These are phyloP conservation scores for Parvularia atlantis DNA, from an alignment of 78 protist genomes.

Conservation along the genomic window DNA sequence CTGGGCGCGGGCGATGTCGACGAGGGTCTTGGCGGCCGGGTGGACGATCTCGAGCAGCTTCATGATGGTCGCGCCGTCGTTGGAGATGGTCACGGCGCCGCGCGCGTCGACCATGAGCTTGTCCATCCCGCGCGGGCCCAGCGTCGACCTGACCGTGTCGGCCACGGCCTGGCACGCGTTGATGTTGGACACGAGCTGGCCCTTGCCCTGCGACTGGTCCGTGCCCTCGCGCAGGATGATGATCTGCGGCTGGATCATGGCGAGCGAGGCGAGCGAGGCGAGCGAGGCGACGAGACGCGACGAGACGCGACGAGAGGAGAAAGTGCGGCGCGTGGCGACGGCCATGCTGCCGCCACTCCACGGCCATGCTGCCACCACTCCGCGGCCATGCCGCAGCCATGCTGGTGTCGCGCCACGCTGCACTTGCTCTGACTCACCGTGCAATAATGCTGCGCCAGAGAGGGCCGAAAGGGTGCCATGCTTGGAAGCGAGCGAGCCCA, in stretches of 20 bases:
- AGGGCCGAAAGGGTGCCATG: no score
- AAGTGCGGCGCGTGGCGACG: no score
- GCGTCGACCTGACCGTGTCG: conserved; percentile 67
- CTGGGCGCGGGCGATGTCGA: conserved; percentile 96
- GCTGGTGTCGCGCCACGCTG: no score
- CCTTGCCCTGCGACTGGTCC: conserved; percentile 96
- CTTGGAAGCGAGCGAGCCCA: no score
- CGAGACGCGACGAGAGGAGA: no score
- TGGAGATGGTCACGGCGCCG: conserved; percentile 80
- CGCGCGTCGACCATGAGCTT: conserved; percentile 63
- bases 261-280: no score
- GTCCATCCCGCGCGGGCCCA: conserved; percentile 91
- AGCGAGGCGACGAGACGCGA: no score
- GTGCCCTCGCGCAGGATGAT: conserved; percentile 97
- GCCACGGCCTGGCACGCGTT: conserved; percentile 83
- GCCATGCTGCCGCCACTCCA: no score
- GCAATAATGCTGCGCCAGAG: no score
- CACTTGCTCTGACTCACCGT: no score
- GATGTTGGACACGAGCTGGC: conserved; percentile 95
- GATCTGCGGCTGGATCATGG: conserved; percentile 75
- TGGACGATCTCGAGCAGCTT: conserved; percentile 94
- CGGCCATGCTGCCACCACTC: no score
- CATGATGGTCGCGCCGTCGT: conserved; percentile 99
- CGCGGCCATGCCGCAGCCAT: no score
- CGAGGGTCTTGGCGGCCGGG: conserved; percentile 97